Percentiles rank a stretch among this genome's conserved stretches.
Conservation (phyloP, 73 alveolate species). For the Blepharisma stoltei region DNA sequence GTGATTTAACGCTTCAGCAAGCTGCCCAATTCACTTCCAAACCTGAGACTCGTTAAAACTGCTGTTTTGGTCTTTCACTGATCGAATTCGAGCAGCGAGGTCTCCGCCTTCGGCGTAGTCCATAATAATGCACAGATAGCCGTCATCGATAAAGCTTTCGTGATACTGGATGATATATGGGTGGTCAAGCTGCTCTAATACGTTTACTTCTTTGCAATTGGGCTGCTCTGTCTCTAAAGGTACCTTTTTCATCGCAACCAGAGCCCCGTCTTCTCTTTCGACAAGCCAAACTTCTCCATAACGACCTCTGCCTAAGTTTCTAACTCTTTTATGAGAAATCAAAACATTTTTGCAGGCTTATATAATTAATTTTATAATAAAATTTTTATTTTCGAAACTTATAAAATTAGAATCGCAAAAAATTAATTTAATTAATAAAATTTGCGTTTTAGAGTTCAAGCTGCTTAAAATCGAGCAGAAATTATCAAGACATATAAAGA, state of each 20-base stretch:
- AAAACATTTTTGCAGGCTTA: no score
- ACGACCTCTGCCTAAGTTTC: constrained; percentile 50
- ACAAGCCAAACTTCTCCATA: constrained; percentile 53
- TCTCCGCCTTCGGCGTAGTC: constrained; percentile 89
- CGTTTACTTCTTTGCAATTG: constrained; percentile 37
- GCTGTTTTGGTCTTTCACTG: constrained; percentile 43
- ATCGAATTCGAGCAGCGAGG: constrained; percentile 52
- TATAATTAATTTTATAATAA: no score
- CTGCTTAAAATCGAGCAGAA: no score
- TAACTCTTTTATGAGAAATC: no score
- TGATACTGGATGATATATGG: constrained; percentile 48
- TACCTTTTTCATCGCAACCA: constrained; percentile 12
- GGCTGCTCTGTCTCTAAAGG: neutral
- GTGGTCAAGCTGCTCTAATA: constrained; percentile 39
- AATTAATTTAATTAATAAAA: no score
- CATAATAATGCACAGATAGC: constrained; percentile 75
- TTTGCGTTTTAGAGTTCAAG: no score
- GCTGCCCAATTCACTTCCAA: constrained; percentile 61
- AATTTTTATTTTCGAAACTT: no score
- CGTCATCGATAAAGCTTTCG: constrained; percentile 53
- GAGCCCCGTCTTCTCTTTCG: constrained; percentile 21
- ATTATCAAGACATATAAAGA: no score
- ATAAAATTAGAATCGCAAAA: no score
- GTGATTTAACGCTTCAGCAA: constrained; percentile 68
- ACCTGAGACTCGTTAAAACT: constrained; percentile 52